phyloP scores from a whole-genome alignment of 176 grass and related monocot species.

The Aegilops longissima region DNA sequence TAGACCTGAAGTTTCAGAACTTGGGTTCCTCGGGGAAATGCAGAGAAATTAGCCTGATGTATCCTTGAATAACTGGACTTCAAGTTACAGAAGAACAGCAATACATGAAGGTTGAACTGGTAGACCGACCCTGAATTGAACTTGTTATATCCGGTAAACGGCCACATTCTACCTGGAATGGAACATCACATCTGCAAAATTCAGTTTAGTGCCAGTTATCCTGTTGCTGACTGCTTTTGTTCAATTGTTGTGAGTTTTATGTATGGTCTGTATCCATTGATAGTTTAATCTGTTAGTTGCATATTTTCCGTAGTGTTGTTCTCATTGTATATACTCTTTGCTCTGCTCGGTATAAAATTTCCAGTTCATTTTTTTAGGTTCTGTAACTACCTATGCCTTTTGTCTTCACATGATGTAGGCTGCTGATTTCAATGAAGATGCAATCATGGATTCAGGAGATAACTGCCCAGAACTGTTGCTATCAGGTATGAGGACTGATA shows the following conservation, averaged over 20 bases:
- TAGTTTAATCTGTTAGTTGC: background rate
- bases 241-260: background rate
- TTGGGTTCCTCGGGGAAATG: background rate
- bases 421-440: slow-evolving; percentile 38
- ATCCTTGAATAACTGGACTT: background rate
- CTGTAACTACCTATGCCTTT: background rate
- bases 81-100: no score
- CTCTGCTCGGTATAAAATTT: background rate
- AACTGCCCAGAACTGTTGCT: slow-evolving; percentile 62
- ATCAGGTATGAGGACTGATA: slow-evolving; percentile 39
- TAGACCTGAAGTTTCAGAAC: background rate
- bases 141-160: no score
- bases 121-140: no score
- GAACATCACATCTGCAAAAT: background rate
- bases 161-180: no score
- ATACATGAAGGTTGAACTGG: no score
- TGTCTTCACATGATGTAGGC: background rate
- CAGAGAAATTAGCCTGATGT: background rate
- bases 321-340: background rate
- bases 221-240: background rate
- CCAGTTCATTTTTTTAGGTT: background rate
- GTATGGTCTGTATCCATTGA: background rate
- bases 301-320: slow-evolving; percentile 2
- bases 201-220: background rate
- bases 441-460: slow-evolving; percentile 45